Conservation (phyloP, 2,329 filamentous ascomycete species). For the Colletotrichum sp. region DNA sequence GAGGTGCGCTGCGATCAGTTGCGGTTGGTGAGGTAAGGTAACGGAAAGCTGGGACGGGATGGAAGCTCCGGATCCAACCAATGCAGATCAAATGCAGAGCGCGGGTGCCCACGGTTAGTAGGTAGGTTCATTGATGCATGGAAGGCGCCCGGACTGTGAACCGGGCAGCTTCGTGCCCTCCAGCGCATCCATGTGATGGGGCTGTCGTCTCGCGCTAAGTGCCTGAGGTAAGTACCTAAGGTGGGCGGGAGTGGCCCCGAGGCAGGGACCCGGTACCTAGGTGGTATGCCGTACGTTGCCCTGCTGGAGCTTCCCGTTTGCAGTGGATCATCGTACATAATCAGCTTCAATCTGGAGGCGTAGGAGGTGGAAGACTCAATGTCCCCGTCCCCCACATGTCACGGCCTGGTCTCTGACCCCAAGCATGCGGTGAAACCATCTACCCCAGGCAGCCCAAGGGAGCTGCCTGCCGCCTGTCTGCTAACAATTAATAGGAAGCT, state of each 20-base stretch:
- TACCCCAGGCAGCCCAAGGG: background rate
- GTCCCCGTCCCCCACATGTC: background rate
- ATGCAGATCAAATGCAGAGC: background rate
- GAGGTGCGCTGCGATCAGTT: background rate
- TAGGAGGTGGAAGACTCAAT: background rate
- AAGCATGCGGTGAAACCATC: constrained; percentile 6
- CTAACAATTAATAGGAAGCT: background rate
- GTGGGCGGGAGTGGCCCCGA: background rate
- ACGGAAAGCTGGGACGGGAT: background rate
- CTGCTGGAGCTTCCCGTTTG: background rate
- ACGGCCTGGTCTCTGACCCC: background rate
- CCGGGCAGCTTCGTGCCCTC: background rate
- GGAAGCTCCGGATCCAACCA: background rate
- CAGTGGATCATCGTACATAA: background rate
- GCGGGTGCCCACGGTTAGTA: background rate
- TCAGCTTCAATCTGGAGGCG: background rate
- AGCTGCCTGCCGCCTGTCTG: background rate
- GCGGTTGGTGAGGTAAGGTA: background rate
- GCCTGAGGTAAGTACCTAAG: background rate
- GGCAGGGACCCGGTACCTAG: background rate
- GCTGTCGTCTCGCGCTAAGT: constrained; percentile 8
- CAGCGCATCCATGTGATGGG: background rate
- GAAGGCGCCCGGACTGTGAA: background rate
- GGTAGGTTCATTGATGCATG: background rate
- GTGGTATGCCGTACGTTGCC: background rate